phyloP scores from a whole-genome alignment of 331 rosid species.

The Telfairia occidentalis region DNA sequence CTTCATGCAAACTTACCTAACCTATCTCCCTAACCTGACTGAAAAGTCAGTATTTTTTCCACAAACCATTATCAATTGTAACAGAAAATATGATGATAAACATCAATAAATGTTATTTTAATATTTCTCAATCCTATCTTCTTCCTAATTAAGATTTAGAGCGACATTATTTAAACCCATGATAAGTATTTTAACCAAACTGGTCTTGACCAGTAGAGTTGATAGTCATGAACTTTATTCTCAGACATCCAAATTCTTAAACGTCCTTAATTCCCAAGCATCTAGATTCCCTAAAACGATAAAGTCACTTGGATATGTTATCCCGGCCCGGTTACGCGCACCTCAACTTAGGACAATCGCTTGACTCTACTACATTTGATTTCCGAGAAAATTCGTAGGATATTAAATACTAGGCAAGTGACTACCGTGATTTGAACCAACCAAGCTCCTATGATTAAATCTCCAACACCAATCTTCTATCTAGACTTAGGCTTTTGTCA shows the following conservation, averaged over 20 bases:
- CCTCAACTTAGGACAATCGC: no score
- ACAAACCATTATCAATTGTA: not conserved
- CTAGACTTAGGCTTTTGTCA: not conserved
- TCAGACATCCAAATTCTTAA: not conserved
- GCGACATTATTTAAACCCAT: not conserved
- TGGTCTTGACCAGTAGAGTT: not conserved
- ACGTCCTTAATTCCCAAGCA: not conserved
- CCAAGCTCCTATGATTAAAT: not conserved
- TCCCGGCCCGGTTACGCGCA: no score
- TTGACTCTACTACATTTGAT: no score
- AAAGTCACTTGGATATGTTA: not conserved
- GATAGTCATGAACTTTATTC: not conserved
- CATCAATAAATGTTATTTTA: not conserved
- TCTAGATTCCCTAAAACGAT: not conserved
- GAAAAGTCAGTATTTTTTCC: not conserved
- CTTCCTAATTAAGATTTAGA: not conserved
- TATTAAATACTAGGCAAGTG: no score
- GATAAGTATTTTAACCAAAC: not conserved
- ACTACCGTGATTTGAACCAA: no score
- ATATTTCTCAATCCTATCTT: not conserved
- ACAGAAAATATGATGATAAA: not conserved
- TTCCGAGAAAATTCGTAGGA: no score
- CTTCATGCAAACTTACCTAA: not conserved
- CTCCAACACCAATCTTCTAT: not conserved
- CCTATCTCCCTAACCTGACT: not conserved